phyloP scores from a whole-genome alignment of 306 rosid genomes.

The Cucurbita ficifolia region DNA sequence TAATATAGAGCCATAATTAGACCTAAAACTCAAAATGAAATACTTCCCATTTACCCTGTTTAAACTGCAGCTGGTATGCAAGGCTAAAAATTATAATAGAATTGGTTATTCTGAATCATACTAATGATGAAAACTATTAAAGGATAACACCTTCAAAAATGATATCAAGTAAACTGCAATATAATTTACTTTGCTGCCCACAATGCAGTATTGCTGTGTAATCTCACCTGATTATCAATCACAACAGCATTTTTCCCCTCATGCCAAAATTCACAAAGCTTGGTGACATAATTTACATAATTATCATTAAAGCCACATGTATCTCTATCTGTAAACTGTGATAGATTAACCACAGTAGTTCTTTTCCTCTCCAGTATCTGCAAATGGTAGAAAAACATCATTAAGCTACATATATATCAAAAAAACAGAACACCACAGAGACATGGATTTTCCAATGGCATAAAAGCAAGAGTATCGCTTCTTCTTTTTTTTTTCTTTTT shows the following conservation, averaged over 20 bases:
- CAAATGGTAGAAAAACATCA: neutral
- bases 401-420: conserved; percentile 5
- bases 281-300: conserved; percentile 30
- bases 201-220: neutral
- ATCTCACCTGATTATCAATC: conserved; percentile 41
- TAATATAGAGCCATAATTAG: too few species aligned
- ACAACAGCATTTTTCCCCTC: conserved; percentile 38
- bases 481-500: too few species aligned
- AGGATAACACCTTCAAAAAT: neutral
- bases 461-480: neutral
- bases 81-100: too few species aligned
- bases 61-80: too few species aligned
- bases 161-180: neutral
- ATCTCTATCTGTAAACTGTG: conserved; percentile 18
- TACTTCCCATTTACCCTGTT: too few species aligned
- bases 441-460: neutral
- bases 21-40: too few species aligned
- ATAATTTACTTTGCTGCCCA: neutral
- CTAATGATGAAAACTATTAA: too few species aligned
- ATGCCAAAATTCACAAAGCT: conserved; percentile 33
- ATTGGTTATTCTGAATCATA: too few species aligned
- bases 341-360: conserved; percentile 18
- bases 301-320: conserved; percentile 15
- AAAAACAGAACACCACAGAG: neutral
- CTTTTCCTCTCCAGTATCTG: conserved; percentile 24